Conservation (phyloP, 73 alveolate species). For the Symbiodinium natans region DNA sequence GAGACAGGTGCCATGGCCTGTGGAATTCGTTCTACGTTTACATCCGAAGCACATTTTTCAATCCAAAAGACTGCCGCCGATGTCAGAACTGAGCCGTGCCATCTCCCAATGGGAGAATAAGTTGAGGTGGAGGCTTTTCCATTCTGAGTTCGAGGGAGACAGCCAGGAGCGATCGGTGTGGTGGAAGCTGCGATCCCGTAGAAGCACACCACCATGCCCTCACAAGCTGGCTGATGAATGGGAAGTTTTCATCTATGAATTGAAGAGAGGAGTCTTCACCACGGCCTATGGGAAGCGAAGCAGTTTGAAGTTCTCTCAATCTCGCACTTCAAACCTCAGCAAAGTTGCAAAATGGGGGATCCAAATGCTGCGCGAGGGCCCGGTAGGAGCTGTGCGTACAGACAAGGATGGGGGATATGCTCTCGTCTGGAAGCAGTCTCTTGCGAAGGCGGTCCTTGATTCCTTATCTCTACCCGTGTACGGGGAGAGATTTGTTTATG, state of each 20-base stretch:
- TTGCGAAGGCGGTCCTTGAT: not conserved
- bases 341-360: not conserved
- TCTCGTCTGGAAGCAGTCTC: not conserved
- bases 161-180: not conserved
- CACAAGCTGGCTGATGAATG: not conserved
- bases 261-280: not conserved
- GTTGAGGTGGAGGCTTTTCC: slow-evolving; percentile 8
- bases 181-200: not conserved
- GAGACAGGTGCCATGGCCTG: slow-evolving; percentile 29
- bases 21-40: not conserved
- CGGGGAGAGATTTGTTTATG: not conserved
- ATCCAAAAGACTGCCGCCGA: not conserved
- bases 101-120: slow-evolving; percentile 27
- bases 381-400: not conserved
- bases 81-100: not conserved
- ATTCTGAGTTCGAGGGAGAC: not conserved
- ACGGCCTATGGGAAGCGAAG: not conserved
- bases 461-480: not conserved
- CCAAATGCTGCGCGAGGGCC: not conserved
- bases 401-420: not conserved
- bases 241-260: not conserved
- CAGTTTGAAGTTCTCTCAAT: not conserved
- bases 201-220: not conserved
- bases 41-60: slow-evolving; percentile 19
- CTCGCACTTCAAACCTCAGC: not conserved